Evolutionary conservation across 495 filamentous ascomycete genomes (phyloP).

Genomic region (Daldinia grandis): DNA sequence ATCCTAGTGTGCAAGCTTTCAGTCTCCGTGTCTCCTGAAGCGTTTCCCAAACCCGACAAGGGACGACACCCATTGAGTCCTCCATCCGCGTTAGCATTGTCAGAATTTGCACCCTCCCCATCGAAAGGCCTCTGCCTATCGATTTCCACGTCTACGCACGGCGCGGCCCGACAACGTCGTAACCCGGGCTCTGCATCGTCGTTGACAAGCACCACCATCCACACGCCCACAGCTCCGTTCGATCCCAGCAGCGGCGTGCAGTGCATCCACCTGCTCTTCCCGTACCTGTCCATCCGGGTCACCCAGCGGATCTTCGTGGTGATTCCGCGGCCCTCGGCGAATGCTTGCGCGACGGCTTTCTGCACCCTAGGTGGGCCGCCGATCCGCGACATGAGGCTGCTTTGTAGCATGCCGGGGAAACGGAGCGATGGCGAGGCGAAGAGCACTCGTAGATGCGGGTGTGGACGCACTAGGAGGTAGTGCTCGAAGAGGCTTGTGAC

Average conservation of each 20-base stretch:
- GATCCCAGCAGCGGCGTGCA: constrained; percentile 67
- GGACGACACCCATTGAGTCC: background rate
- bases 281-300: constrained; percentile 51
- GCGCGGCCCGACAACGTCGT: constrained; percentile 32
- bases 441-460: constrained; percentile 68
- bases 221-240: constrained; percentile 67
- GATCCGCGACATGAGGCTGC: constrained; percentile 67
- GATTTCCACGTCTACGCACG: constrained; percentile 37
- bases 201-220: constrained; percentile 72
- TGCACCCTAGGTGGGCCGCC: constrained; percentile 62
- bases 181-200: constrained; percentile 44
- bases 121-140: constrained; percentile 16
- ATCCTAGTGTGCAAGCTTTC: background rate
- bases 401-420: constrained; percentile 71
- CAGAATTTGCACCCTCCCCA: background rate
- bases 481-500: constrained; percentile 60
- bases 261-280: constrained; percentile 67
- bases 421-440: constrained; percentile 72
- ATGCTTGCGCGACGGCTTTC: constrained; percentile 61
- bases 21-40: background rate
- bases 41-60: background rate
- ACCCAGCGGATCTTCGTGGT: constrained; percentile 71
- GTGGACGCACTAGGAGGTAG: constrained; percentile 70
- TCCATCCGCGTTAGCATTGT: background rate
- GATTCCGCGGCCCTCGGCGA: constrained; percentile 64